Evolutionary conservation across 2,329 filamentous ascomycete genomes (phyloP).

Genomic region (Talaromyces islandicus): DNA sequence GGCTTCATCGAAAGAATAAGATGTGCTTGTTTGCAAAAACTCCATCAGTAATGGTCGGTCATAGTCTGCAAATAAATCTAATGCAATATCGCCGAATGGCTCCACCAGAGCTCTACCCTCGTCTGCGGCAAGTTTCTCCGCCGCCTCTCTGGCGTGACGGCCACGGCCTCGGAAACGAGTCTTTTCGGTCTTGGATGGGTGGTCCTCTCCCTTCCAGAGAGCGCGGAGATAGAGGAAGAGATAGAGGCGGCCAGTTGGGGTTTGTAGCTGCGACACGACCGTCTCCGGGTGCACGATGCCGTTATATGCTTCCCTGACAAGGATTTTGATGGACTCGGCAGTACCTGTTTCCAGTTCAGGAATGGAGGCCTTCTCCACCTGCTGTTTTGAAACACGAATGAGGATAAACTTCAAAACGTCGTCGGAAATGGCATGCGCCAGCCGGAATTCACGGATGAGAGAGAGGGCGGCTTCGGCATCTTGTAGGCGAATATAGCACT

Average conservation of each 20-base stretch:
- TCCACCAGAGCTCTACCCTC: slow-evolving; percentile 69
- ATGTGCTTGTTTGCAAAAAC: slow-evolving; percentile 76
- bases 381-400: slow-evolving; percentile 71
- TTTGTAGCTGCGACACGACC: slow-evolving; percentile 72
- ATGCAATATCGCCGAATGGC: slow-evolving; percentile 77
- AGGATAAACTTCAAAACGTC: slow-evolving; percentile 86
- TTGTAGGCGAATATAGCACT: slow-evolving; percentile 83
- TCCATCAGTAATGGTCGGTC: slow-evolving; percentile 77
- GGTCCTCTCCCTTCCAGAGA: slow-evolving; percentile 72
- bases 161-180: slow-evolving; percentile 27
- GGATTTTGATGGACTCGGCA: slow-evolving; percentile 73
- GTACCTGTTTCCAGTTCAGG: slow-evolving; percentile 73
- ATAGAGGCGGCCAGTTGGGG: slow-evolving; percentile 63
- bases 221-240: slow-evolving; percentile 87
- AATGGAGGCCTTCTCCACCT: slow-evolving; percentile 58
- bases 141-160: slow-evolving; percentile 34
- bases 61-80: slow-evolving; percentile 79
- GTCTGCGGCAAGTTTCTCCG: slow-evolving; percentile 44
- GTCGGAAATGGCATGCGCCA: slow-evolving; percentile 83
- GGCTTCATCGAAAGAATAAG: slow-evolving; percentile 74
- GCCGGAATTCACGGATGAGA: slow-evolving; percentile 77
- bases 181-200: slow-evolving; percentile 32
- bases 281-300: slow-evolving; percentile 73
- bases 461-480: slow-evolving; percentile 85
- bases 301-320: slow-evolving; percentile 86